Evolutionary conservation across 306 rosid species (phyloP), one percentile per base, ranked within the genome.

Genomic region (Luffa aegyptiaca): DNA sequence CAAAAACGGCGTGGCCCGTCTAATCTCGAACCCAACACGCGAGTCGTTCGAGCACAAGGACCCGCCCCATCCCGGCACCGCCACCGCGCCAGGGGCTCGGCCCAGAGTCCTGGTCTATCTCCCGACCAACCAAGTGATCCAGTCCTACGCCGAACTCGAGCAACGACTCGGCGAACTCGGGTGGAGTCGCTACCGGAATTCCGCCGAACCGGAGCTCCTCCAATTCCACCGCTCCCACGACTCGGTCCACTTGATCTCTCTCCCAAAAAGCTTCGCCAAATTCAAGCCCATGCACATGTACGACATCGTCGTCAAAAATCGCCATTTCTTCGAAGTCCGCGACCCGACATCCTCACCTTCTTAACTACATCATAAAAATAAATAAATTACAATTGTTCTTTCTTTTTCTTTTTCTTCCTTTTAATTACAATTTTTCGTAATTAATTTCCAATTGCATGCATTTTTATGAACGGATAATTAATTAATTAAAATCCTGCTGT

Each of bases 71-170:
- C 88, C 92, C 0, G 91, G 92, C 9, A 92, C 93, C 8, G 92
- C 93, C 64, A 92, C 98, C 0, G 92, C 98, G 0, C 98, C 98
- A 0, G 98, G 98, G 0, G 98, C 98, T 8, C 76, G 98, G 0
- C 98, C 97, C 2, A 81, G 91, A 6, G 90, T 85, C 0, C 83
- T 93, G 1, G 89, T 93, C 6, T 92, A 86, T 80, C 92, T 93
- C 10, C 98, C 97, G 0, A 66, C 76, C 70, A 88, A 90, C 86
- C 92, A 86, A 48, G 85, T 88, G 8, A 92, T 93, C 46, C 80
- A 75, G 13, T 93, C 97, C 3, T 86, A 87, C 82, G 36, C 86
- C 3, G 88, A 92, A 57, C 96, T 92, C 46, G 94, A 92, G 73
- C 93, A 89, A 2, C 79, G 87, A 16, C 98, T 93, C 77, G 5